Conservation (phyloP, 2,329 filamentous ascomycete species). For the Metarhizium humberi region DNA sequence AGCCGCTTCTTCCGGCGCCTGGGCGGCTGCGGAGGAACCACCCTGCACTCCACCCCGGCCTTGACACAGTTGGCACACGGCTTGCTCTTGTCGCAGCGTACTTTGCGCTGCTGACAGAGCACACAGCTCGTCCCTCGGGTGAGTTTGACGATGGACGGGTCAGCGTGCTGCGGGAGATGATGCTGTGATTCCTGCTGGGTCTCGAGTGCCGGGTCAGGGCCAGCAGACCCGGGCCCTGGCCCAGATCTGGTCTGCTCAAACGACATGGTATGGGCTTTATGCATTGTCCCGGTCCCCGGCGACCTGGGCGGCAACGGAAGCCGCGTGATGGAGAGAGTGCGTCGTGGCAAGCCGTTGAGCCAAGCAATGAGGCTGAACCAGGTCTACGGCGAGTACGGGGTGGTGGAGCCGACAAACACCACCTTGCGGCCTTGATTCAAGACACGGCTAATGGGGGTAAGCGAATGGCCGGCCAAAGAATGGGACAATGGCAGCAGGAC, state of each 20-base stretch:
- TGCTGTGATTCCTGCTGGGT: slow-evolving; percentile 10
- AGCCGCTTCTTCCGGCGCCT: slow-evolving; percentile 53
- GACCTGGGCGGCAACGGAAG: not conserved
- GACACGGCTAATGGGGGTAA: no score
- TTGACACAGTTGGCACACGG: slow-evolving; percentile 63
- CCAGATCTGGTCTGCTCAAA: slow-evolving; percentile 3
- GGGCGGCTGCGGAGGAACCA: slow-evolving; percentile 47
- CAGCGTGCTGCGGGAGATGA: slow-evolving; percentile 18
- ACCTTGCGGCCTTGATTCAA: no score
- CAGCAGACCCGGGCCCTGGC: slow-evolving; percentile 7
- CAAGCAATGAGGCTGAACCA: no score
- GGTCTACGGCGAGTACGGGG: no score
- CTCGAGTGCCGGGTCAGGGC: slow-evolving; percentile 5
- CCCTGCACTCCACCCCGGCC: slow-evolving; percentile 50
- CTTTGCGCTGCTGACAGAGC: slow-evolving; percentile 66
- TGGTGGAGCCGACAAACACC: no score
- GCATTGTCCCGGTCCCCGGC: not conserved
- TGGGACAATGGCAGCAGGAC: no score
- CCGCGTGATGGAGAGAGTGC: not conserved
- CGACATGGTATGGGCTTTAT: slow-evolving; percentile 5
- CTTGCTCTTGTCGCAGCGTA: slow-evolving; percentile 64
- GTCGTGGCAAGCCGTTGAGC: not conserved
- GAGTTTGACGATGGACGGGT: slow-evolving; percentile 41
- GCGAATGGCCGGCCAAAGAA: no score
- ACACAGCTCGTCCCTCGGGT: slow-evolving; percentile 57